Base-by-base conservation (phyloP, 495 filamentous ascomycete species). In the Penicillium subrubescens region DNA sequence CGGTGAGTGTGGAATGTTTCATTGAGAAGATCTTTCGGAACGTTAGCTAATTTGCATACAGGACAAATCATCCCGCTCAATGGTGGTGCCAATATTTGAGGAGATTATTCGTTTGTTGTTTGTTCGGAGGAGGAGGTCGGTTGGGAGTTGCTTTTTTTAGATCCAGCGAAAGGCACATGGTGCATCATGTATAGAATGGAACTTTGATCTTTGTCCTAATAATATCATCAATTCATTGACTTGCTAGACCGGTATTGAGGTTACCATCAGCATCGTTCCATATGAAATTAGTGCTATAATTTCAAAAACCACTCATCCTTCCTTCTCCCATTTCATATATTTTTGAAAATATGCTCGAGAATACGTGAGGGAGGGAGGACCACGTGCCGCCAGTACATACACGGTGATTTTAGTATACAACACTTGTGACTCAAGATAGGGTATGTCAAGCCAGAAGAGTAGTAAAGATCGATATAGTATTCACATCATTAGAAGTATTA, bases 1-100 rank as follows among this genome's bases (percentile, higher is more conserved):
- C 72, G 86, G 85, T 80, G 71, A 75, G 81, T 74, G 33, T 21
- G 57, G 52, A 61, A 71, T 73, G 29, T 14, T 37, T n/a, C n/a
- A n/a, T n/a, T 15, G 2, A 21, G 33, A 61, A 14, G 37, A n/a
- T 41, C 8, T 5, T 2, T 41, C 1, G 43, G 58, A 34, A 37
- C 41, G 15, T 44, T 34, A 12, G 25, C 60, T 62, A 51, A 69
- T 52, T 33, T 10, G 8, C 27, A 59, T 10, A 25, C 53, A 77
- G 74, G 74, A 35, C 74, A 77, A 71, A 74, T 68, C 48, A 35
- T 77, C 54, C 74, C 74, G 12, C 54, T 71, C n/a, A 77, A 77
- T 53, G 74, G 74, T 39, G 74, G 74, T 63, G 73, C 74, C 19
- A 77, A 75, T 21, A 75, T 77, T 61, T 77, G 59, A 69, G 39